Percentiles rank a stretch among this genome's conserved stretches.
Conservation (phyloP, 345 rosid genomes). For the Moricandia moricandioides region DNA sequence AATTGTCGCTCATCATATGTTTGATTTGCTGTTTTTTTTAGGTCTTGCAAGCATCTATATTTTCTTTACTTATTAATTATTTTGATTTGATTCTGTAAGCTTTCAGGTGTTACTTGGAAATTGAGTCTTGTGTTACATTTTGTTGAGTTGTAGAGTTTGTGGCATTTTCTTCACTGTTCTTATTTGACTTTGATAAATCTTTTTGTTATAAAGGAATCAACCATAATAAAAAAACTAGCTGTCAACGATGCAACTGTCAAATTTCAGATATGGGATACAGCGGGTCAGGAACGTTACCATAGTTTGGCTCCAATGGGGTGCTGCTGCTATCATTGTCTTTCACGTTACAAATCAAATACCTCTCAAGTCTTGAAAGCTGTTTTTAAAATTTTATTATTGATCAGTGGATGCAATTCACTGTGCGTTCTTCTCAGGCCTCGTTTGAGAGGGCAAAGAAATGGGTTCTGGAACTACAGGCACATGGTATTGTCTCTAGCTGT, state of each 20-base stretch:
- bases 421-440: constrained; percentile 54
- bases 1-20: neutral
- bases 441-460: constrained; percentile 94
- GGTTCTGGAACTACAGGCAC: no score
- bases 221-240: no score
- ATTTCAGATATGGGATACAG: no score
- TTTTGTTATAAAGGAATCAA: no score
- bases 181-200: no score
- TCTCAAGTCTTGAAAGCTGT: neutral
- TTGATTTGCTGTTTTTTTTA: neutral
- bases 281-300: no score
- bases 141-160: no score
- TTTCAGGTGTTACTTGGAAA: no score
- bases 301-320: constrained; percentile 99
- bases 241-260: no score
- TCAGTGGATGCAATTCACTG: neutral
- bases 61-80: no score
- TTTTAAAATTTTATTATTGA: neutral
- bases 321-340: constrained; percentile 86
- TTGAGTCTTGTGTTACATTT: no score
- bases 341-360: constrained; percentile 72
- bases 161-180: no score
- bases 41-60: neutral
- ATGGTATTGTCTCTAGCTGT: constrained; percentile 60
- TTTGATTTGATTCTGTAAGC: constrained; percentile 26